A percentile compares a stretch with the other conserved stretches of the same genome.
Conservation (phyloP, 805 yeast genomes). For the Grigorovia humatica region DNA sequence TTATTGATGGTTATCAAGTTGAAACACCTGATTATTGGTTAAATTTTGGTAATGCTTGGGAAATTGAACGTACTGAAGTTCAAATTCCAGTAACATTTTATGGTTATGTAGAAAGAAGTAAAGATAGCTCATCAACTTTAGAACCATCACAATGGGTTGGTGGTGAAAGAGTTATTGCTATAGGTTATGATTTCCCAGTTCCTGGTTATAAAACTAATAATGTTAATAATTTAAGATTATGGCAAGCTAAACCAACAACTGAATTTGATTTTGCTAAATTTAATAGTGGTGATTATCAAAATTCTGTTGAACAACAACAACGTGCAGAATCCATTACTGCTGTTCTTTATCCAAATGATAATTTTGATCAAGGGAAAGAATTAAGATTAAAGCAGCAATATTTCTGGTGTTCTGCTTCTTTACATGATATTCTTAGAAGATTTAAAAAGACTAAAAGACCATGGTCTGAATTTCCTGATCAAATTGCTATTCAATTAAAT, state of each 20-base stretch:
- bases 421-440: slow-evolving; percentile 83
- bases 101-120: slow-evolving; percentile 60
- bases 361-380: slow-evolving; percentile 84
- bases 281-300: slow-evolving; percentile 82
- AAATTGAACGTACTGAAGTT: slow-evolving; percentile 74
- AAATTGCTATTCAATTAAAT: slow-evolving; percentile 84
- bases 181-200: slow-evolving; percentile 84
- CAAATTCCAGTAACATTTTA: slow-evolving; percentile 85
- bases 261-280: slow-evolving; percentile 88
- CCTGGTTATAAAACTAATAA: slow-evolving; percentile 80
- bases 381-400: slow-evolving; percentile 89
- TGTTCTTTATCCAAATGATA: slow-evolving; percentile 88
- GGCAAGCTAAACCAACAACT: slow-evolving; percentile 83
- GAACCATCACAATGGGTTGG: slow-evolving; percentile 68
- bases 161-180: slow-evolving; percentile 81
- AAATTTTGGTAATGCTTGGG: slow-evolving; percentile 87
- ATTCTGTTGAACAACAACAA: slow-evolving; percentile 76
- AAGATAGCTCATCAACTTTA: slow-evolving; percentile 41
- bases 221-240: slow-evolving; percentile 80
- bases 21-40: slow-evolving; percentile 95
- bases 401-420: slow-evolving; percentile 93
- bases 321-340: slow-evolving; percentile 88
- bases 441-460: slow-evolving; percentile 68
- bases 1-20: slow-evolving; percentile 86
- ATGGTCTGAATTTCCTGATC: slow-evolving; percentile 77